Conservation (phyloP, 2,329 filamentous ascomycete genomes). For the Chaetomium strumarium region DNA sequence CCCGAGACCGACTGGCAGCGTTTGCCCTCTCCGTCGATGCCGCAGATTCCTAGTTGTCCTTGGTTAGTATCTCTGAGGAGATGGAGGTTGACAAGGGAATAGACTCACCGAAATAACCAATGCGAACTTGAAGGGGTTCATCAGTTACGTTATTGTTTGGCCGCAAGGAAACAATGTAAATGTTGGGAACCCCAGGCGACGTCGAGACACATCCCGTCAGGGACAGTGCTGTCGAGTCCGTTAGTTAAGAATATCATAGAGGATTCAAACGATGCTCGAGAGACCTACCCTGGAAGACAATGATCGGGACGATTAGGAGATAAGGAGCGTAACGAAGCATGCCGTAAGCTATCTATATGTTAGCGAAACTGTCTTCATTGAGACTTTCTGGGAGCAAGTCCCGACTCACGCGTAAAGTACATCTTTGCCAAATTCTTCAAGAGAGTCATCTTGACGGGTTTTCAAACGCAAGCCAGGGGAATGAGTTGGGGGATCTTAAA, state of each 20-base stretch:
- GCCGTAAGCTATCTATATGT: slow-evolving; percentile 3
- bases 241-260: slow-evolving; percentile 1
- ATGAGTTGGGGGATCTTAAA: background rate
- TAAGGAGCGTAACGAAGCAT: slow-evolving; percentile 13
- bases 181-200: slow-evolving; percentile 23
- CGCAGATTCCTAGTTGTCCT: slow-evolving; percentile 19
- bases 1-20: slow-evolving; percentile 20
- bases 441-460: slow-evolving; percentile 15
- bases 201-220: slow-evolving; percentile 25
- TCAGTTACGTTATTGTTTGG: slow-evolving; percentile 16
- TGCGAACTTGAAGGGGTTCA: slow-evolving; percentile 18
- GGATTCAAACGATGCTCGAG: background rate
- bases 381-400: background rate
- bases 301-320: slow-evolving; percentile 21
- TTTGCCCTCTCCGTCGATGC: slow-evolving; percentile 16
- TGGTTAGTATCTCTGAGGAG: background rate
- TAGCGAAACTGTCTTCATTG: background rate
- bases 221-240: slow-evolving; percentile 14
- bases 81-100: background rate
- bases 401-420: slow-evolving; percentile 16
- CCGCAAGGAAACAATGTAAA: slow-evolving; percentile 24
- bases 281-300: slow-evolving; percentile 19
- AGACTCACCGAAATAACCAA: slow-evolving; percentile 23
- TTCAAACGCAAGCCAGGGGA: background rate
- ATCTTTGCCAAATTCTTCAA: slow-evolving; percentile 11